Conservation (phyloP, 1,284 basidiomycete genomes). For the Chalciporus sp. region DNA sequence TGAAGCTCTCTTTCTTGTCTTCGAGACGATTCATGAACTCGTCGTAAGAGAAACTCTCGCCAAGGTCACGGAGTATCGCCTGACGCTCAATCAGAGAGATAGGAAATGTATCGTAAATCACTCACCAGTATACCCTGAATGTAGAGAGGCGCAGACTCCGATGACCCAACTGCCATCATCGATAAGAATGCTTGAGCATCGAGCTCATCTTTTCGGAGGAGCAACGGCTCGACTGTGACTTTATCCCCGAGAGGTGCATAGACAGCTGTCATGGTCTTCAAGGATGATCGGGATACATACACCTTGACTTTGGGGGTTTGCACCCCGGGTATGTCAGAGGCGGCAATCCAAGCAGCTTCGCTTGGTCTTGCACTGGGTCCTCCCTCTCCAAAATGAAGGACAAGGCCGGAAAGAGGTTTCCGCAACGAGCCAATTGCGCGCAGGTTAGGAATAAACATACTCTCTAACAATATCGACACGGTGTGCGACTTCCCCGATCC, state of each 20-base stretch:
- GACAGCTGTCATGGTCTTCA: slow-evolving; percentile 58
- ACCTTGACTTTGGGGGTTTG: slow-evolving; percentile 53
- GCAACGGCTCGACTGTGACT: slow-evolving; percentile 56
- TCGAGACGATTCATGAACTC: slow-evolving; percentile 53
- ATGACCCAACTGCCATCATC: slow-evolving; percentile 66
- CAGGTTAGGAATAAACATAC: slow-evolving; percentile 59
- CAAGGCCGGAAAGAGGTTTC: slow-evolving; percentile 60
- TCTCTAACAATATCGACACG: slow-evolving; percentile 64
- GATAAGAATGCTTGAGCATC: slow-evolving; percentile 67
- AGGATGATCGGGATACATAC: slow-evolving; percentile 63
- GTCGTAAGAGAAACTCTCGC: slow-evolving; percentile 46
- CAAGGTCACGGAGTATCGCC: slow-evolving; percentile 50
- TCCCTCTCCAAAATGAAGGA: slow-evolving; percentile 71
- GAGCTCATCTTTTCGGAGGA: slow-evolving; percentile 61
- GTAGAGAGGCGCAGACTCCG: slow-evolving; percentile 63
- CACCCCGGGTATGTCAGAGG: slow-evolving; percentile 40
- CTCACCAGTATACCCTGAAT: slow-evolving; percentile 63
- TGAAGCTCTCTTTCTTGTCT: slow-evolving; percentile 51
- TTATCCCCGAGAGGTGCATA: slow-evolving; percentile 54
- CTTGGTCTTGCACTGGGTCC: slow-evolving; percentile 57
- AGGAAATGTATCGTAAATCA: slow-evolving; percentile 6
- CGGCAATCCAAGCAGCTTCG: slow-evolving; percentile 65
- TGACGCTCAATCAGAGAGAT: slow-evolving; percentile 14
- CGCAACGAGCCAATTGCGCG: slow-evolving; percentile 50
- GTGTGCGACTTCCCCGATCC: slow-evolving; percentile 75